Base-by-base conservation (phyloP, 208 protist species). In the Leptomonas pyrrhocoris region DNA sequence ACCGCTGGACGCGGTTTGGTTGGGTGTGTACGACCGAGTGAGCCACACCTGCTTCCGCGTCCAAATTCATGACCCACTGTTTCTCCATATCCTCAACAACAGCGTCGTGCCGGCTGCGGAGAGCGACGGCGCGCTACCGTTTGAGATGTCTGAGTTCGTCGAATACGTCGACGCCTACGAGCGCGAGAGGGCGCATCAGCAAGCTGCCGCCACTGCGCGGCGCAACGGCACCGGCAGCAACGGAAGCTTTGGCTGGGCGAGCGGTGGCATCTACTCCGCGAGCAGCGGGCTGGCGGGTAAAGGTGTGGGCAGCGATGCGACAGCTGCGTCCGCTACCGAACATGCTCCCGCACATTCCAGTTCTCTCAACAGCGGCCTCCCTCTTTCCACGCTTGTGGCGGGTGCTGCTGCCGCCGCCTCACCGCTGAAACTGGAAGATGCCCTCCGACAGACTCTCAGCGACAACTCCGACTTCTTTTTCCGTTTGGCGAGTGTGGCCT, bases 381-480 rank as follows among this genome's bases (percentile, higher is more conserved):
- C 34, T 2, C 42, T 38, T 38, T 27, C 42, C 27, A 7, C n/a
- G n/a, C n/a, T n/a, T n/a, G n/a, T n/a, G n/a, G n/a, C 46, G 6
- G n/a, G 18, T 6, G 31, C 54, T 45, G 18, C 23, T 13, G 21
- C 60, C 18, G 54, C 46, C 5, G n/a, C 60, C 18, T 30, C 46
- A 28, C 54, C 62, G 25, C n/a, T 50, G 38, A 34, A 55, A 21
- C 46, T 77, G 2, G 65, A 72, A 30, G 60, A 75, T 23, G 57
- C 72, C 21, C 56, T 77, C 9, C 72, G 63, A 0, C 40, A 56
- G 27, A 77, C 68, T 15, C 48, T 77, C n/a, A 40, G 27, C 28
- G 69, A 77, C 19, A 72, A 68, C 60, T 81, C 76, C 8, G 64
- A 70, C 34, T 73, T 82, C 43, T 82, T 82, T 43, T 82, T 82